phyloP scores from a whole-genome alignment of 257 asterid genomes.

The Forsythia suspensa region DNA sequence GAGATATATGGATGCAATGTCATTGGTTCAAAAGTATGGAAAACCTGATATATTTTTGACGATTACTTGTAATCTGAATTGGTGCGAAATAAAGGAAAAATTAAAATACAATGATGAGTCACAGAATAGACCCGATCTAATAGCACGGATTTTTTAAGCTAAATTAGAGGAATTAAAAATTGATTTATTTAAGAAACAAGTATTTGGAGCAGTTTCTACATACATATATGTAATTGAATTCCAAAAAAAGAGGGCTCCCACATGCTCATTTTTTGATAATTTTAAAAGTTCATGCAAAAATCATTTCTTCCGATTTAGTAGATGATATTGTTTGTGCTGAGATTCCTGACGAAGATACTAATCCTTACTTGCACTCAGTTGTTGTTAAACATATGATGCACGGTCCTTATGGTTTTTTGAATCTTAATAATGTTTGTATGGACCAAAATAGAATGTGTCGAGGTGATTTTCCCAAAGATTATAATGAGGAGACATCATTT shows the following conservation, averaged over 20 bases:
- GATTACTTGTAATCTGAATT: too few species aligned
- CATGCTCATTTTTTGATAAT: not conserved
- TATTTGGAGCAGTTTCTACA: not conserved
- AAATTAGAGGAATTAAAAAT: too few species aligned
- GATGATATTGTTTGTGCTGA: not conserved
- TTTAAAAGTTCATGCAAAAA: not conserved
- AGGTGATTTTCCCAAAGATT: not conserved
- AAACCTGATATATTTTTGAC: too few species aligned
- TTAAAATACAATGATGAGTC: too few species aligned
- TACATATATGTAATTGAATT: not conserved
- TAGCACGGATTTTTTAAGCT: too few species aligned
- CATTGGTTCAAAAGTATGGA: not conserved
- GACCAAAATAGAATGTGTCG: not conserved
- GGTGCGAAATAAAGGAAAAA: too few species aligned
- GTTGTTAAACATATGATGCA: slow-evolving; percentile 15
- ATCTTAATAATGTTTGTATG: not conserved
- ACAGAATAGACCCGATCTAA: not conserved
- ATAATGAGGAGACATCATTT: not conserved
- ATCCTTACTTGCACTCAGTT: not conserved
- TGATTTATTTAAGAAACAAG: not conserved
- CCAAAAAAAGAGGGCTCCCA: not conserved
- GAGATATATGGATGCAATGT: not conserved
- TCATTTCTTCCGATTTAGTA: not conserved
- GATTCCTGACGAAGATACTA: not conserved
- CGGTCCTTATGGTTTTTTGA: not conserved